Base-by-base conservation (phyloP, 2,329 filamentous ascomycete species). In the Cordyceps cateniannulata region DNA sequence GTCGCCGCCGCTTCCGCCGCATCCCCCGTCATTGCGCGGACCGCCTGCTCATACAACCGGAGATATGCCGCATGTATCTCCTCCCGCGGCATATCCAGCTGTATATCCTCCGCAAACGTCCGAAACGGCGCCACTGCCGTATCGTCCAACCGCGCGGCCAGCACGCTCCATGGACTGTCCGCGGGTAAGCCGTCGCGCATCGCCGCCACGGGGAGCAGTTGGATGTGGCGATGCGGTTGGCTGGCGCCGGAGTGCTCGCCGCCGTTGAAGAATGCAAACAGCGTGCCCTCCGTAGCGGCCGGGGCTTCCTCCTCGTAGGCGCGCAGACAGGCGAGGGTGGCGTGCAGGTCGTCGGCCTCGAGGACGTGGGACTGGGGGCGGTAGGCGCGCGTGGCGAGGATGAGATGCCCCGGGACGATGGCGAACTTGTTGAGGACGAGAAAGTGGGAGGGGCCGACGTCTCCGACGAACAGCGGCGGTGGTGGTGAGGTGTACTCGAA, bases 351-450 rank as follows among this genome's bases (percentile, higher is more conserved):
- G 27, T 74, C 75, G 14, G 75, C 70, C 55, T 86, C 85, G 1
- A 91, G 77, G 5, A 86, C 68, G 65, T 87, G 76, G 1, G 83
- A 85, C 76, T 91, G 88, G n/a, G 76, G 75, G 68, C 84, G 82
- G 69, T 86, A 85, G 1, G 75, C 71, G n/a, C 75, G 81, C 0
- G 88, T 91, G 0, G 85, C 82, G 52, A 91, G 79, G 65, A 91
- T 89, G 69, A 89, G 89, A 73, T 91, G 88, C 66, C 86, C 80
- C 0, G 83, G 81, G 38, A 89, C 86, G 53, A 91, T 74, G 53
- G 88, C 87, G 66, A 88, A 91, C 71, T 91, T 91, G 77, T 91
- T 91, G 45, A 91, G 76, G 1, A 91, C 83, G 47, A 91, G 78
- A 62, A 81, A 79, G 71, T 91, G 87, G 9, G 75, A 71, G 0